phyloP scores from a whole-genome alignment of 352 stramenopile species.

The Pythium sukuiense region DNA sequence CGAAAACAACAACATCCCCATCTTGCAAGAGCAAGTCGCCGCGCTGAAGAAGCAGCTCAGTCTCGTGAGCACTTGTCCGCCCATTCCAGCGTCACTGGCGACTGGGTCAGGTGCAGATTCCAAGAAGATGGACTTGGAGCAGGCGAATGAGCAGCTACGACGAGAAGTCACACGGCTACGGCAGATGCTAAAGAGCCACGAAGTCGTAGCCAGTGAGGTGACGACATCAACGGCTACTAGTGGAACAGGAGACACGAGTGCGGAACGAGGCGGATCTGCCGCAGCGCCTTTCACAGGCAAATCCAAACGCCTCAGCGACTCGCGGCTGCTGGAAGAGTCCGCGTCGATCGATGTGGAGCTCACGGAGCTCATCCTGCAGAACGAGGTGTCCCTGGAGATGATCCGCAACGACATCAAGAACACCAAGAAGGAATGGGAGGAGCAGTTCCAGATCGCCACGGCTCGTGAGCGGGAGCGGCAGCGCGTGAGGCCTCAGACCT shows the following conservation, averaged over 20 bases:
- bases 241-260: background rate
- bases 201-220: constrained; percentile 22
- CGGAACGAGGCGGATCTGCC: background rate
- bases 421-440: constrained; percentile 77
- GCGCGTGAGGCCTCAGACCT: constrained; percentile 51
- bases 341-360: constrained; percentile 73
- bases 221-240: constrained; percentile 2
- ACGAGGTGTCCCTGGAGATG: constrained; percentile 81
- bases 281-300: background rate
- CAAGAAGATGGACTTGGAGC: constrained; percentile 46
- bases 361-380: constrained; percentile 82
- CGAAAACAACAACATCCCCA: constrained; percentile 87
- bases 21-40: constrained; percentile 69
- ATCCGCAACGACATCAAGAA: constrained; percentile 85
- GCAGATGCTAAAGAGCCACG: constrained; percentile 37
- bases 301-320: constrained; percentile 17
- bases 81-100: constrained; percentile 7
- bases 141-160: constrained; percentile 27
- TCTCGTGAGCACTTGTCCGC: constrained; percentile 6
- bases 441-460: constrained; percentile 56
- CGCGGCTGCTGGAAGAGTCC: constrained; percentile 70
- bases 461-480: constrained; percentile 37
- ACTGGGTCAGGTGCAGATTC: constrained; percentile 6
- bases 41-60: constrained; percentile 56
- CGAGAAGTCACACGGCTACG: constrained; percentile 45